phyloP scores from a whole-genome alignment of 495 filamentous ascomycete species.

The Tuber magnatum region DNA sequence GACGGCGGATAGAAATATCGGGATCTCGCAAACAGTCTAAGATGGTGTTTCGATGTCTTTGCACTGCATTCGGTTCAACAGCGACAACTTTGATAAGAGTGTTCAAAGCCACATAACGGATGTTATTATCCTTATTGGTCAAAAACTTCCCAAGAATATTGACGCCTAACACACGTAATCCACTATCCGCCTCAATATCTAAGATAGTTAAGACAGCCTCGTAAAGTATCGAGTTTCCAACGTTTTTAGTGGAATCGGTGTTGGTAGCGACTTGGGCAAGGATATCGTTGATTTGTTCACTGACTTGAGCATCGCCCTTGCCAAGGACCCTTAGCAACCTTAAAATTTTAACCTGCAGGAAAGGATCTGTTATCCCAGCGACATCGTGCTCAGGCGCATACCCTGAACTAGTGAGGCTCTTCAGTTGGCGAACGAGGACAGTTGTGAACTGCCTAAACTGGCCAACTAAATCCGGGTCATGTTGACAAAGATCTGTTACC shows the following conservation, averaged over 20 bases:
- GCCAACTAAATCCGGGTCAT: conserved; percentile 80
- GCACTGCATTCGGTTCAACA: conserved; percentile 94
- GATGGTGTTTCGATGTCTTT: conserved; percentile 94
- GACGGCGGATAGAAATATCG: conserved; percentile 94
- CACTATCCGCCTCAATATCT: conserved; percentile 95
- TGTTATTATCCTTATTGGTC: conserved; percentile 97
- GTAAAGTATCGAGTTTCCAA: conserved; percentile 95
- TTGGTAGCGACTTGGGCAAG: conserved; percentile 97
- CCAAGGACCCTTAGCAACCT: conserved; percentile 75
- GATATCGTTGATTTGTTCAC: conserved; percentile 97
- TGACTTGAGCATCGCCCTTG: conserved; percentile 78
- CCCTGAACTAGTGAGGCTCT: conserved; percentile 83
- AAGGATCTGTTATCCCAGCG: conserved; percentile 96
- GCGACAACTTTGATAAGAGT: conserved; percentile 97
- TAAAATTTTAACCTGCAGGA: conserved; percentile 93
- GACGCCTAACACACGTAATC: conserved; percentile 84
- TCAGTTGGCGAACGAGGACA: conserved; percentile 78
- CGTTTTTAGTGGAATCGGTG: conserved; percentile 96
- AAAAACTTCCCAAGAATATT: conserved; percentile 98
- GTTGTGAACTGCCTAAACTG: conserved; percentile 76
- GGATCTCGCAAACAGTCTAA: conserved; percentile 92
- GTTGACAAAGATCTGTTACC: conserved; percentile 86
- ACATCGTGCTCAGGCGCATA: conserved; percentile 98
- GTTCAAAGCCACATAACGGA: conserved; percentile 94
- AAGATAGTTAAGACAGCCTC: conserved; percentile 95